Evolutionary conservation across 2,329 filamentous ascomycete genomes (phyloP), one percentile per base, ranked within the genome.

Genomic region (Podosphaera xanthii): DNA sequence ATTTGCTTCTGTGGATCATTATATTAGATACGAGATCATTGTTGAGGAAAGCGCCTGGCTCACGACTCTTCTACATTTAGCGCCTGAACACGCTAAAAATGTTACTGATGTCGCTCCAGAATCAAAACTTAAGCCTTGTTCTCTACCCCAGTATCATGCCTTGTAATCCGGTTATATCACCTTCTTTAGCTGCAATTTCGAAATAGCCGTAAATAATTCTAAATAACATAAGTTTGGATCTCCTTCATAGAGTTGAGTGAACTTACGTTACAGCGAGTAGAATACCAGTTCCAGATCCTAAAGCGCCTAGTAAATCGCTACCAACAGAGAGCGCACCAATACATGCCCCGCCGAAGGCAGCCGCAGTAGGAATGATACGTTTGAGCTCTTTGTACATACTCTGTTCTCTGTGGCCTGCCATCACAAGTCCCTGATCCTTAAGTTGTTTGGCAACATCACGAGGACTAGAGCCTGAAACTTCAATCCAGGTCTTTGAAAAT

Each of bases 341-440:
- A 78, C 91, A 97, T 66, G 92, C 92, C 79, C 92, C 92, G 74
- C 94, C 92, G 66, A 98, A 98, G 68, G 94, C 92, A 64, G 92
- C 92, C 62, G 92, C 94, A 62, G 92, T 97, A 64, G 92, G 94
- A 65, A 98, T 98, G 69, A 98, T 92, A 70, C 92, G 86, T 86
- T 98, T 98, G 64, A 98, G 82, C 76, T 98, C 92, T 80, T 94
- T 94, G 83, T 98, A 98, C 92, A 98, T 98, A 78, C 87, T 94
- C 80, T 97, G 91, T 74, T 98, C 94, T 76, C 92, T 87, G 79
- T 98, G 92, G 70, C 92, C 92, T 69, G 92, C 91, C 94, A 98
- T 98, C 67, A 98, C 91, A 61, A 98, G 84, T 71, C 92, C 92
- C 76, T 98, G 92, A 70, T 98, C 94, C 83, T 98, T 98, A 73